Base-by-base conservation (phyloP, 2,329 filamentous ascomycete species). In the Colletotrichum theobromicola region DNA sequence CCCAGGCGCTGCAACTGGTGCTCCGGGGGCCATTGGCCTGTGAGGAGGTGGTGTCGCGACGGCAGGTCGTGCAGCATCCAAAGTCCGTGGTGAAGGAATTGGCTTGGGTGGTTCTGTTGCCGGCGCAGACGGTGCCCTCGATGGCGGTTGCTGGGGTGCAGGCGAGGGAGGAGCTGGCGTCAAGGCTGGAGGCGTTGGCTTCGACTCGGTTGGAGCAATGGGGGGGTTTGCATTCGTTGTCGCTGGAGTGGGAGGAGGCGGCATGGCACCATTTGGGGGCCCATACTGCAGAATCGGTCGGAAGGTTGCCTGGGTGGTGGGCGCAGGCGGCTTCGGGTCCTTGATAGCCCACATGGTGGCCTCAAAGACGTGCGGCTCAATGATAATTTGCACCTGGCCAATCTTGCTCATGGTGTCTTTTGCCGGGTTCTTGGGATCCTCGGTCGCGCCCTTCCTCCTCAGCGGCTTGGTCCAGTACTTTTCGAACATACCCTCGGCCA, bases 281-380 rank as follows among this genome's bases (percentile, higher is more conserved):
- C 92, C 92, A 79, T 93, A 93, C 79, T 93, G 91, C 70, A 93
- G 84, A 46, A 93, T 87, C 4, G 92, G 92, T 57, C 91, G 88
- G 74, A 85, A 83, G 10, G 75, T 75, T 37, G 76, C 76, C 55
- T 76, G 70, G 16, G 77, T 73, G 57, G 64, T 75, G 53, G 77
- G 71, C 74, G 79, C 61, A 80, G 84, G 75, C 9, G 85, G 87
- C 77, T 90, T 91, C 9, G 89, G 87, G 67, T 94, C 92, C 79
- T 94, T 94, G 73, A 95, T 91, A 24, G 90, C 89, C 80, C 89
- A 95, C 86, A 95, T 90, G 61, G 90, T 93, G 18, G 94, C 94
- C 77, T 95, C 93, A 78, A 97, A 91, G 57, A 94, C 90, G 80
- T 97, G 94, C 58, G 95, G 95, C 82, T 96, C 94, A 74, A 96